Percentiles rank a stretch among this genome's conserved stretches.
Conservation (phyloP, 2,329 filamentous ascomycete species). For the Lachnellula willkommii region DNA sequence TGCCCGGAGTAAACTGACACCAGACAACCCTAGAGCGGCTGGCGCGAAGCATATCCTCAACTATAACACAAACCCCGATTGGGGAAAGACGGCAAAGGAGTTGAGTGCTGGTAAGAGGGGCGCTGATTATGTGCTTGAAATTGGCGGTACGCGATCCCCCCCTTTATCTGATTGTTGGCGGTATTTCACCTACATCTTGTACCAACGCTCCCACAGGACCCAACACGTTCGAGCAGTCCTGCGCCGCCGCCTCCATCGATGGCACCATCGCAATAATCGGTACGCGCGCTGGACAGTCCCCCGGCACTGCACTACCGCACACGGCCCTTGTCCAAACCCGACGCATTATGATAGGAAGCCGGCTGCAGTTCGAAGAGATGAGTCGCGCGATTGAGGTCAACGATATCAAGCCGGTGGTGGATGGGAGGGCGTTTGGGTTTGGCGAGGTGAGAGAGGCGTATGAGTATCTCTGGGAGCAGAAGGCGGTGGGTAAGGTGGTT, state of each 20-base stretch:
- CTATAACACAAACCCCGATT: slow-evolving; percentile 51
- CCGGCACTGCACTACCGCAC: not conserved
- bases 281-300: not conserved
- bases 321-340: not conserved
- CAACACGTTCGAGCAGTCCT: slow-evolving; percentile 17
- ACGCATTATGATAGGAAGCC: not conserved
- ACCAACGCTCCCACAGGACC: no score
- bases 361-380: not conserved
- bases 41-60: slow-evolving; percentile 57
- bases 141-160: slow-evolving; percentile 18
- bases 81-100: slow-evolving; percentile 30
- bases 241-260: slow-evolving; percentile 28
- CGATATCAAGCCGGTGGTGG: not conserved
- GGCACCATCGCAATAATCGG: slow-evolving; percentile 42
- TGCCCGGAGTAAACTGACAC: no score
- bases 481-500: no score
- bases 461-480: not conserved
- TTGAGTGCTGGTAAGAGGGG: slow-evolving; percentile 32
- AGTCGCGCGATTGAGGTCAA: not conserved
- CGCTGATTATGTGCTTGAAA: slow-evolving; percentile 37
- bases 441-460: not conserved
- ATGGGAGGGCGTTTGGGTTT: not conserved
- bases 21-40: no score
- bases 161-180: no score
- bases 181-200: no score